Evolutionary conservation across 2,329 filamentous ascomycete genomes (phyloP), one percentile per base, ranked within the genome.

Genomic region (Phoma sp.): DNA sequence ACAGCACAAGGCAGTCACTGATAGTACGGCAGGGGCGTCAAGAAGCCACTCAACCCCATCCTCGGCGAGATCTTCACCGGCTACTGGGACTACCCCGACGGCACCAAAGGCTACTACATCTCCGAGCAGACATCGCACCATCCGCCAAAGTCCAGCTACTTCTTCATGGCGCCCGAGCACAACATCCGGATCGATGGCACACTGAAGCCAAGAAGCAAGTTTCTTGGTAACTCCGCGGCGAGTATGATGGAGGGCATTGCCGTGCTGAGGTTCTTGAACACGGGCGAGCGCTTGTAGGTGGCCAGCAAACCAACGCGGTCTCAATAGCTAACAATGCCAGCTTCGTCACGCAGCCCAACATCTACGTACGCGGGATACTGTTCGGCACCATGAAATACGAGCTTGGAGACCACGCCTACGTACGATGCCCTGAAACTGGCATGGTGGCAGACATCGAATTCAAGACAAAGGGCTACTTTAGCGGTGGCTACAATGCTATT

Each of bases 331-430:
- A 67, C 58, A 25, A 15, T 15, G 24, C 25, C 27, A 96, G 91
- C 77, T 91, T 96, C 70, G 78, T 98, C 47, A 98, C 95, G 4
- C 95, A 99, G 72, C 95, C 95, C 17, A 99, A 99, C 80, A 99
- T 99, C 92, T 99, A 99, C 75, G 95, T 94, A 21, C 86, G 95
- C 59, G 94, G 95, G 32, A 98, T 99, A 57, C 82, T 99, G 8
- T 97, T 99, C 70, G 95, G 95, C 43, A 98, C 97, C 76, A 98
- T 99, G 95, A 98, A 97, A 77, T 99, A 98, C 76, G 95, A 99
- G 79, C 86, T 99, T 7, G 95, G 94, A 61, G 94, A 98, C 74
- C 93, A 96, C 79, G 96, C 93, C 74, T 91, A 92, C 67, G 91
- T 99, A 19, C 85, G 88, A 63, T 98, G 95, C 74, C 92, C 94